Evolutionary conservation across 257 asterid species (phyloP), one percentile per base, ranked within the genome.

Genomic region (Parsonsia alboflavescens): DNA sequence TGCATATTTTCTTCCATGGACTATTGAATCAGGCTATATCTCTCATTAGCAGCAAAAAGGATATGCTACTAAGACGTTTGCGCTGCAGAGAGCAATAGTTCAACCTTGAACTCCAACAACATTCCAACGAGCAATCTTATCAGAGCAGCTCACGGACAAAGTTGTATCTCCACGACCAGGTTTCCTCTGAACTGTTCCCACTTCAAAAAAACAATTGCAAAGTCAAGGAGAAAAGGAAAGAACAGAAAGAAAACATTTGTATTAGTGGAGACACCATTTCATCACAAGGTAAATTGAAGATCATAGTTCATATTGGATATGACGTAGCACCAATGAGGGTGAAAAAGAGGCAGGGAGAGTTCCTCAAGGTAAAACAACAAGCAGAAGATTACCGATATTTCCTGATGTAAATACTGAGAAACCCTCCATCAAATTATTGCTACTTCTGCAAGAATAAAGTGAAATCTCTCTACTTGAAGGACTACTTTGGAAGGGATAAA

Each of bases 141-240:
- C 97, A 80, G 97, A 90, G 88, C 97, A 94, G 91, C 99, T 92
- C 46, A 92, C 96, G 5, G 99, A 92, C 86, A 90, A 84, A 59
- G 99, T 92, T 48, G 96, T 84, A 80, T 94, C 96, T 67, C 99
- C 99, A 78, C 97, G 95, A 16, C 99, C 99, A 64, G 99, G 99
- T 83, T 90, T 94, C 89, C 97, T 87, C 76, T 85, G 89, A 81
- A 90, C 97, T 39, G 92, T 86, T 71, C 99, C 88, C 64, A 77
- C 73, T 58, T 70, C 82, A 72, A 75, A 76, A 78, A 82, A 63
- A 79, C 68, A 68, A 75, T 68, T 79, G 56, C 75, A 91, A 76
- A 46, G 11, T 15, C 5, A 22, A 41, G 30, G 36, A 39, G 11
- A 15, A 21, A 24, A 61, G 17, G 50, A 30, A 15, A 17, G 6